phyloP scores from a whole-genome alignment of 2,329 filamentous ascomycete genomes.

The Phyllosticta capitalensis region DNA sequence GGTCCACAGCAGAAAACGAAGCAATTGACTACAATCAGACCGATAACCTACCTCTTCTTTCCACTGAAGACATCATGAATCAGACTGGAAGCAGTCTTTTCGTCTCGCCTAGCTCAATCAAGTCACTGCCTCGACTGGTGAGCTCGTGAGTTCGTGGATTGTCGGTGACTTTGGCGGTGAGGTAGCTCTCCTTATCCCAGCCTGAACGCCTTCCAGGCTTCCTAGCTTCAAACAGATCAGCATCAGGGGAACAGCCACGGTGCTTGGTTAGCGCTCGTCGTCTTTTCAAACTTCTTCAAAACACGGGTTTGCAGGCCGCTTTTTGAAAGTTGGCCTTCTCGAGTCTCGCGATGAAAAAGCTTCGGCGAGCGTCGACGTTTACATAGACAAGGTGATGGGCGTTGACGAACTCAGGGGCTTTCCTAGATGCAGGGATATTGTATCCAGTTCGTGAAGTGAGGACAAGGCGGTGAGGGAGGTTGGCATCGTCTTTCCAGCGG shows the following conservation, averaged over 20 bases:
- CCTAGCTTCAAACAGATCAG: not conserved
- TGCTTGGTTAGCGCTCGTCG: not conserved
- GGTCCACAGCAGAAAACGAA: too few species aligned
- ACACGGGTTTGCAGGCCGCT: not conserved
- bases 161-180: not conserved
- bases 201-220: not conserved
- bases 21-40: too few species aligned
- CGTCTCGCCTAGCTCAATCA: too few species aligned
- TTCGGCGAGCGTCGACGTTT: not conserved
- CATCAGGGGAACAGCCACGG: not conserved
- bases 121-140: not conserved
- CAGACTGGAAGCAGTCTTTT: too few species aligned
- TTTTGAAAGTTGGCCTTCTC: not conserved
- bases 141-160: not conserved
- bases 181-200: not conserved
- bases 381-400: not conserved
- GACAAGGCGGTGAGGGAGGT: not conserved
- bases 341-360: not conserved
- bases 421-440: not conserved
- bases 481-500: not conserved
- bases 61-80: too few species aligned
- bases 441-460: not conserved
- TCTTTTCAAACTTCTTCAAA: not conserved
- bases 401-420: not conserved
- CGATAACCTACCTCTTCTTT: too few species aligned